phyloP scores from a whole-genome alignment of 148 eudicot species.

The Arctostaphylos glauca region DNA sequence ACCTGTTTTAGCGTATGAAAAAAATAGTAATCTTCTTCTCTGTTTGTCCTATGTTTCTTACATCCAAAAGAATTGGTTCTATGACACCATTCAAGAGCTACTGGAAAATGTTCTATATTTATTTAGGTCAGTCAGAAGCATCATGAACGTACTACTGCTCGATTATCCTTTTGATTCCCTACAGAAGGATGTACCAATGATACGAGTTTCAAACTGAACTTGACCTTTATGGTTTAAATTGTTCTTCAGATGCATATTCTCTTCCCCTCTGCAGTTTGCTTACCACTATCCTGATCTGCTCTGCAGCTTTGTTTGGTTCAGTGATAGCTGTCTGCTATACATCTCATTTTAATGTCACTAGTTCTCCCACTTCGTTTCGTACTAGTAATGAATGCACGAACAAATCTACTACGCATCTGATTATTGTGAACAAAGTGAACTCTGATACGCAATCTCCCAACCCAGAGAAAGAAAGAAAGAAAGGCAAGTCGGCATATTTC shows the following conservation, averaged over 20 bases:
- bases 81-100: background rate
- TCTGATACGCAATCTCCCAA: background rate
- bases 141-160: background rate
- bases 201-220: slow-evolving; percentile 1
- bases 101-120: background rate
- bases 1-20: slow-evolving; percentile 27
- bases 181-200: background rate
- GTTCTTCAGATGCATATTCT: background rate
- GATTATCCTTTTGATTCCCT: background rate
- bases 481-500: background rate
- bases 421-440: background rate
- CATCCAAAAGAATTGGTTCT: background rate
- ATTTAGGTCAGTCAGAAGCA: slow-evolving; percentile 1
- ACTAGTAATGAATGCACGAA: background rate
- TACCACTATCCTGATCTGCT: background rate
- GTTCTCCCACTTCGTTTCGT: background rate
- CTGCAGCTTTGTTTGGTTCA: background rate
- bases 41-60: background rate
- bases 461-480: background rate
- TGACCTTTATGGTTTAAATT: slow-evolving; percentile 2
- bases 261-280: background rate
- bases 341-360: background rate
- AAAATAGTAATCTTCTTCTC: background rate
- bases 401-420: background rate
- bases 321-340: background rate